Conservation (phyloP, 202 grass and related monocot species). For the Eragrostis tef region DNA sequence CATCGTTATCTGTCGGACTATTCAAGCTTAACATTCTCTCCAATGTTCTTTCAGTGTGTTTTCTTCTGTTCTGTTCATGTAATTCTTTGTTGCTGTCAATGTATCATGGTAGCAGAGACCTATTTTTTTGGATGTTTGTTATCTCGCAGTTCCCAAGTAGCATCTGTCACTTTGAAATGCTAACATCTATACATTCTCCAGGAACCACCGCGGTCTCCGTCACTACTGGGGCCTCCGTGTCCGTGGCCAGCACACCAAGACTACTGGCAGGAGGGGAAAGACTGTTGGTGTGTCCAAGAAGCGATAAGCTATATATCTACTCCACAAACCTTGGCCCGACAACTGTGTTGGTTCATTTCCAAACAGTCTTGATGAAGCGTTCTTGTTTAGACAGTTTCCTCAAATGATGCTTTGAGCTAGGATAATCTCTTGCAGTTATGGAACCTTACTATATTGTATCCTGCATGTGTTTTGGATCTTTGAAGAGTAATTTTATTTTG, state of each 20-base stretch:
- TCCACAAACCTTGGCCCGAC: not conserved
- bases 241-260: slow-evolving; percentile 96
- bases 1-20: not conserved
- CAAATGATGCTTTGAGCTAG: slow-evolving; percentile 41
- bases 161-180: not conserved
- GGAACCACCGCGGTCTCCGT: slow-evolving; percentile 84
- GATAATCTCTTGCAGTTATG: slow-evolving; percentile 33
- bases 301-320: slow-evolving; percentile 51
- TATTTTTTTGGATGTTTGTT: too few species aligned
- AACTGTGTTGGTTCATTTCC: slow-evolving; percentile 30
- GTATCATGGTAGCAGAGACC: too few species aligned
- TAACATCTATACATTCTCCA: slow-evolving; percentile 22
- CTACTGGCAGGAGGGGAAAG: slow-evolving; percentile 89
- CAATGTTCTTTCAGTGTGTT: not conserved
- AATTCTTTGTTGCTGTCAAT: not conserved
- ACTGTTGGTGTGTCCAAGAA: slow-evolving; percentile 98
- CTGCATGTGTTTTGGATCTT: slow-evolving; percentile 10
- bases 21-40: not conserved
- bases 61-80: not conserved
- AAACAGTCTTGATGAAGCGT: slow-evolving; percentile 23
- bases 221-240: slow-evolving; percentile 95
- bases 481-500: slow-evolving; percentile 41
- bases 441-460: slow-evolving; percentile 51
- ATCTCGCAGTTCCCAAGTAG: not conserved
- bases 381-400: slow-evolving; percentile 24